phyloP scores from a whole-genome alignment of 2,329 filamentous ascomycete genomes.

The Trichoderma sp. region DNA sequence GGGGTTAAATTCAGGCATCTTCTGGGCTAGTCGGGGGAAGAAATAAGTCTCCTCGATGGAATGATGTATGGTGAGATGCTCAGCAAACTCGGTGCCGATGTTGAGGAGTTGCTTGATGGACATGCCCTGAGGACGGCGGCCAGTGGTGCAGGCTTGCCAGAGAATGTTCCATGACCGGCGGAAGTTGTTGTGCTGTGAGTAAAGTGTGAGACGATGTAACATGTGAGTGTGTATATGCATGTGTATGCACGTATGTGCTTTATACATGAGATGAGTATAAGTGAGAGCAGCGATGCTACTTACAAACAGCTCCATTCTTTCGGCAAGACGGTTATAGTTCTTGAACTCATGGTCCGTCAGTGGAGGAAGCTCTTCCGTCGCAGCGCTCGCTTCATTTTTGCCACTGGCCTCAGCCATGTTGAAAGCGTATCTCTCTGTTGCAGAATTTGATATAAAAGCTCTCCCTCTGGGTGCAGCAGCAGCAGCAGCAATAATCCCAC shows the following conservation, averaged over 20 bases:
- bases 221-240: background rate
- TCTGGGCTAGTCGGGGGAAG: slow-evolving; percentile 72
- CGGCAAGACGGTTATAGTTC: slow-evolving; percentile 69
- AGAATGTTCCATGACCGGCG: slow-evolving; percentile 70
- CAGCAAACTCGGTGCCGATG: slow-evolving; percentile 66
- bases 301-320: slow-evolving; percentile 73
- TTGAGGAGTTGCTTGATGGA: slow-evolving; percentile 67
- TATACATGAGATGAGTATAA: background rate
- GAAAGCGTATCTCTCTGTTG: background rate
- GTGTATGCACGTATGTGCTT: background rate
- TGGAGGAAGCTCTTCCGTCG: slow-evolving; percentile 49
- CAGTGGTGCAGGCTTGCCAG: slow-evolving; percentile 60
- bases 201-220: background rate
- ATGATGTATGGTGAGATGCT: slow-evolving; percentile 74
- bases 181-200: slow-evolving; percentile 70
- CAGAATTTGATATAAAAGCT: background rate
- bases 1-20: slow-evolving; percentile 72
- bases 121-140: slow-evolving; percentile 61
- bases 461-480: background rate
- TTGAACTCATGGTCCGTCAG: slow-evolving; percentile 66
- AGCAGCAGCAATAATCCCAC: background rate
- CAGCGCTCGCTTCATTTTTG: background rate
- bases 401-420: background rate
- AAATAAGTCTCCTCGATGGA: slow-evolving; percentile 78
- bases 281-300: slow-evolving; percentile 27